Evolutionary conservation across 2,329 filamentous ascomycete genomes (phyloP), one percentile per base, ranked within the genome.

Genomic region (Rhynchosporium graminicola): DNA sequence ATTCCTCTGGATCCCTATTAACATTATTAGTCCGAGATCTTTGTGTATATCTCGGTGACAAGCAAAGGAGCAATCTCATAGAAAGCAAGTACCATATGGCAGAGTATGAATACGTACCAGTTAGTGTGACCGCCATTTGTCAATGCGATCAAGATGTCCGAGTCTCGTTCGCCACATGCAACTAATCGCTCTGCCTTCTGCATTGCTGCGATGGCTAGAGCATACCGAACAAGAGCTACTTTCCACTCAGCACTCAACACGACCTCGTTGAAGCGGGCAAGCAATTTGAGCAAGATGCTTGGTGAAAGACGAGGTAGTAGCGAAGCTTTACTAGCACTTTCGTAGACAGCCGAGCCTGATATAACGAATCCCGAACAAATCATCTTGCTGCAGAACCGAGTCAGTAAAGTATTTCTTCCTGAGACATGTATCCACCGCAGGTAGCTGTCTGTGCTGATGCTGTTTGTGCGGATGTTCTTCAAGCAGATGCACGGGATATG

Each of bases 51-150:
- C 8, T 20, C 13, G 15, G 2, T 13, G 20, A n/a, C 6, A 45
- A 4, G n/a, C 2, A 45, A n/a, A 3, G 6, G n/a, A 45, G 20
- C n/a, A 4, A n/a, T n/a, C n/a, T 45, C 13, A 20, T 4, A 20
- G n/a, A 45, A 20, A 3, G 4, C 4, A 20, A 45, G 15, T 7
- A 45, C 6, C 13, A 7, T 20, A 20, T 7, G 2, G 15, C 13
- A 15, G n/a, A 45, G 15, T n/a, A n/a, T 13, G 3, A 45, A 20
- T 20, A n/a, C 43, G 7, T 45, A 45, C 85, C 87, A 90, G 9
- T 81, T 83, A 1, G 69, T 66, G 64, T 87, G 85, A 0, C 86
- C 87, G 0, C 65, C 15, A 60, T 86, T 87, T 2, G 68, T 46
- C 0, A 81, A 62, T 63, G 84, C 83, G 9, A 68, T 74, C 0